These are phyloP conservation scores for Naganishia vaughanmartiniae DNA, from an alignment of 768 basidiomycete species.

Conservation along the genomic window DNA sequence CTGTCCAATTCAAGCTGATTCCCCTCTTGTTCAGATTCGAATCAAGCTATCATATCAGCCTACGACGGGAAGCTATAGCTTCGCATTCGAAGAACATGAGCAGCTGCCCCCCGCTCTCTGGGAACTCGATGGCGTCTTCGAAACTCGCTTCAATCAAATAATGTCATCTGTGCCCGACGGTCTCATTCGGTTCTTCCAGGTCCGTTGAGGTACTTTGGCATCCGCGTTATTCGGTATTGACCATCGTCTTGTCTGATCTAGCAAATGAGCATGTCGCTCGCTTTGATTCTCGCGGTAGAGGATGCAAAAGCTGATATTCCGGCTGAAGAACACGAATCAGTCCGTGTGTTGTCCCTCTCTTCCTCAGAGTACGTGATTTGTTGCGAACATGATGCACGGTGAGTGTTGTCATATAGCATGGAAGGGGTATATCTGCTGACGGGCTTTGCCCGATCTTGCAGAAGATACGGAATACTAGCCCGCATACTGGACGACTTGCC, in stretches of 20 bases:
- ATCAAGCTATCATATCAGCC: conserved; percentile 15
- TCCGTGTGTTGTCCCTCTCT: neutral
- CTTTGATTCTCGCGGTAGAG: conserved; percentile 10
- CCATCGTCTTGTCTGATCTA: neutral
- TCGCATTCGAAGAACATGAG: conserved; percentile 6
- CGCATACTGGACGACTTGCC: conserved; percentile 6
- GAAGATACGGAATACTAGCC: conserved; percentile 4
- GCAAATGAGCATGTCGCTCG: conserved; percentile 23
- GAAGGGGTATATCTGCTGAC: neutral
- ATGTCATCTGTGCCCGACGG: neutral
- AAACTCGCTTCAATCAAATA: conserved; percentile 2
- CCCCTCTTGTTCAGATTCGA: neutral
- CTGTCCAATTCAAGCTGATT: neutral
- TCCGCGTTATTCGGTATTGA: neutral
- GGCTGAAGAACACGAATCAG: neutral
- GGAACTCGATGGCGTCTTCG: conserved; percentile 6
- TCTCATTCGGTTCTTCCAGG: conserved; percentile 1
- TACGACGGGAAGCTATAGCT: neutral
- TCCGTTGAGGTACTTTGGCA: neutral
- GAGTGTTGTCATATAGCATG: neutral
- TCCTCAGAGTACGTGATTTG: neutral
- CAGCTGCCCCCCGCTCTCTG: neutral
- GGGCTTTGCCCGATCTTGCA: neutral
- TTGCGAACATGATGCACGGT: neutral
- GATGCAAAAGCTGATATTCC: neutral